Base-by-base conservation (phyloP, 2,329 filamentous ascomycete genomes). In the Beauveria varroae region DNA sequence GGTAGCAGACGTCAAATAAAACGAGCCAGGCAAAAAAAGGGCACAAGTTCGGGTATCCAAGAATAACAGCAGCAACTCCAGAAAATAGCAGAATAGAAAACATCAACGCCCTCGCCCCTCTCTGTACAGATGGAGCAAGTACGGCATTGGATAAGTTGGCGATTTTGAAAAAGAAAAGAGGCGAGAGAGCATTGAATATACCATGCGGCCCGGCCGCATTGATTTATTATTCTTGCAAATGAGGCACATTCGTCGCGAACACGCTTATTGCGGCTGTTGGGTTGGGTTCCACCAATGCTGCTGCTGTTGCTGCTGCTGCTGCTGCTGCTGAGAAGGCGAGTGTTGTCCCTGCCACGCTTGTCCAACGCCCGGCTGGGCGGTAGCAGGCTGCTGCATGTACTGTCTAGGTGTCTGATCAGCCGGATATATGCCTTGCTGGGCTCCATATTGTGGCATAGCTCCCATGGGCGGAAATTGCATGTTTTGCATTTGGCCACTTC, bases 401-500 rank as follows among this genome's bases (percentile, higher is more conserved):
- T 86, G 83, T 57, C 86, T 78, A 4, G 84, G 81, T 1, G 83
- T 86, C 73, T 86, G 84, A 52, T 88, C 86, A 30, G 84, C 74
- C 20, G 82, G 75, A 66, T 86, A 86, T 68, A 87, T 82, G 57
- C 78, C 79, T 67, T 85, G 83, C 8, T 79, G 76, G 28, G 81
- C 76, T 41, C 79, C 78, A 67, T 87, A 86, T 40, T 78, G 77
- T 22, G 58, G 50, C 72, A 88, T 80, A 47, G 80, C 79, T 46
- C 81, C 81, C 81, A 87, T 86, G 30, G 79, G 81, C n/a, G 84
- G 79, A 68, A 87, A 87, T 60, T 85, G 83, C 76, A 87, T 79
- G 59, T 76, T 77, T 67, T 84, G 83, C 70, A 87, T 82, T 70
- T 82, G 83, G 60, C 78, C 76, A 68, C 79, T 78, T 40, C 58